Base-by-base conservation (phyloP, 2,329 filamentous ascomycete species). In the Pestalotiopsis fici region DNA sequence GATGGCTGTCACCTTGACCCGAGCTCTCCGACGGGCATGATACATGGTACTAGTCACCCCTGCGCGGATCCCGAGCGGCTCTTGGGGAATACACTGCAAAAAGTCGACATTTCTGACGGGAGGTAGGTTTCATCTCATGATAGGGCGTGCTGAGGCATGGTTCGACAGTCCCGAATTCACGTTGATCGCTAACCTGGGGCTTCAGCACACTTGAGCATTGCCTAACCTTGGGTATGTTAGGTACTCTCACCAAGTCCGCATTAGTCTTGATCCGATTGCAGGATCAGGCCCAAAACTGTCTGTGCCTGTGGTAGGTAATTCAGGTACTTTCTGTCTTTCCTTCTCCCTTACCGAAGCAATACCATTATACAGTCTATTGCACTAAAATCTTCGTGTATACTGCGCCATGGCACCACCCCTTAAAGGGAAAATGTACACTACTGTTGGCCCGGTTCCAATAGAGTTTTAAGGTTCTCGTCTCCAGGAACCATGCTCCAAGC, bases 11-110 rank as follows among this genome's bases (percentile, higher is more conserved):
- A 54, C 61, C 13, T 15, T 37, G 61, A 64, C 54, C 47, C 25
- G 50, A 64, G 61, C 23, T 64, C 61, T 64, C 61, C 39, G 61
- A 64, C 61, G 54, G 61, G 61, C 61, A 64, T 64, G 61, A 64
- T 55, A 64, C 61, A 39, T 47, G 39, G 25, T 43, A 43, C 39
- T 18, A 21, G 18, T 43, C 25, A 55, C 37, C 61, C 61, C 43
- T 54, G 61, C 43, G 61, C 61, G 50, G 61, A 64, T 64, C 61
- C 18, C n/a, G 47, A 35, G 25, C 43, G 11, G 18, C 23, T 27
- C 11, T 21, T 47, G 11, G 61, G 43, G n/a, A 21, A 21, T 35
- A 37, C 43, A 31, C 43, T 28, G 23, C 35, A 31, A 25, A 28
- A 21, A 31, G 28, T 27, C 50, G 13, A 55, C 12, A 12, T 15